Conservation (phyloP, 2,329 filamentous ascomycete genomes). For the Pseudodiploospora longispora region DNA sequence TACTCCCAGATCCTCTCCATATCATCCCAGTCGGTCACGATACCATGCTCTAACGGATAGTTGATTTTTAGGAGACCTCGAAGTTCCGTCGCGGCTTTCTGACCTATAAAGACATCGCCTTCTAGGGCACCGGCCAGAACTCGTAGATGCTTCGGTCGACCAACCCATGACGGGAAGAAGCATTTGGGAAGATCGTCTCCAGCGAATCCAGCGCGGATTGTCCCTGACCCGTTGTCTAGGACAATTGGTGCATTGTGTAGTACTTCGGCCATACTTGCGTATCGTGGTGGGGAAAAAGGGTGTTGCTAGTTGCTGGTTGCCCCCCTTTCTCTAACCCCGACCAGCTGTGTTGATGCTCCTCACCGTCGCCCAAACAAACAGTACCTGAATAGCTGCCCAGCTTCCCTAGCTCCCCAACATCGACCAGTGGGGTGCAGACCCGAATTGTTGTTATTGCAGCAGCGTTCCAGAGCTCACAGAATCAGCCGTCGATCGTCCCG, state of each 20-base stretch:
- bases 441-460: too few species aligned
- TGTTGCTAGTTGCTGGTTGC: neutral
- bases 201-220: slow-evolving; percentile 92
- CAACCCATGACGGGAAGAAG: slow-evolving; percentile 95
- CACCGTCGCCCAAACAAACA: too few species aligned
- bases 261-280: slow-evolving; percentile 43
- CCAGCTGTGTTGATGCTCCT: too few species aligned
- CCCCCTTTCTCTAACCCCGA: too few species aligned
- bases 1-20: slow-evolving; percentile 99
- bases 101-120: slow-evolving; percentile 94
- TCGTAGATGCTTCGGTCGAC: slow-evolving; percentile 87
- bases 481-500: too few species aligned
- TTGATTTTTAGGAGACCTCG: slow-evolving; percentile 90
- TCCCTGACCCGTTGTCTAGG: slow-evolving; percentile 97
- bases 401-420: too few species aligned
- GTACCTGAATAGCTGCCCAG: too few species aligned
- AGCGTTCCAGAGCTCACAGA: too few species aligned
- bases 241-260: slow-evolving; percentile 98
- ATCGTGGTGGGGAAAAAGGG: neutral
- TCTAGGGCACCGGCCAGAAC: slow-evolving; percentile 95
- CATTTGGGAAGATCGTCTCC: slow-evolving; percentile 94
- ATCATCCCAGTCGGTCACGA: slow-evolving; percentile 98
- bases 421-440: too few species aligned
- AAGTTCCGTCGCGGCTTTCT: slow-evolving; percentile 78
- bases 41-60: slow-evolving; percentile 93